Percentiles rank a stretch among this genome's conserved stretches.
These are phyloP conservation scores for Lecanicillium sp. DNA, from an alignment of 2,329 filamentous ascomycete genomes.

Conservation along the genomic window DNA sequence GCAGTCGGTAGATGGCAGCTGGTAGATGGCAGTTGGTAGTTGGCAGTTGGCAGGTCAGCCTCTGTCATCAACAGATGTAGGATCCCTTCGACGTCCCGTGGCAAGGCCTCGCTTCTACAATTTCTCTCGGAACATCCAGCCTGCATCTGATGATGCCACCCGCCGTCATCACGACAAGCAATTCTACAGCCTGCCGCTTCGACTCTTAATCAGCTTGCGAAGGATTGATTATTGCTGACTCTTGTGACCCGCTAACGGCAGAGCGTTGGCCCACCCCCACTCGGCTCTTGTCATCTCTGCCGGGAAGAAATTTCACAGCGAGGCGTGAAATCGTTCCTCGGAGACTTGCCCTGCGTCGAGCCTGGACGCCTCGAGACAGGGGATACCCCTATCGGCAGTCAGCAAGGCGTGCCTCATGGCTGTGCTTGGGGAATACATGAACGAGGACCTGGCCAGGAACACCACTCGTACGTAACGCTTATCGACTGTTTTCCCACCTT, in stretches of 20 bases:
- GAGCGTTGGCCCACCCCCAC: constrained; percentile 12
- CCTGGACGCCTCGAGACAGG: too few species aligned
- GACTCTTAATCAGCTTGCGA: not conserved
- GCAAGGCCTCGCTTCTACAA: too few species aligned
- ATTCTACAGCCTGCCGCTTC: too few species aligned
- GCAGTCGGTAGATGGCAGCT: too few species aligned
- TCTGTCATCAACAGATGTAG: too few species aligned
- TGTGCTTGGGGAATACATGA: not conserved
- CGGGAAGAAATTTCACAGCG: not conserved
- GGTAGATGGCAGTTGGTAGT: too few species aligned
- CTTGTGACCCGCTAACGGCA: not conserved
- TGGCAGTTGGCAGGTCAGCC: too few species aligned
- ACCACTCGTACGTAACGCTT: constrained; percentile 2
- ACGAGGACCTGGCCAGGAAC: not conserved
- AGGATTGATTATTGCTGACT: not conserved
- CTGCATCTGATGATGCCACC: too few species aligned
- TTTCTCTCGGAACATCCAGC: too few species aligned
- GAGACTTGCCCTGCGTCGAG: not conserved
- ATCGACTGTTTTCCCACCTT: not conserved
- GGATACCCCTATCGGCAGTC: not conserved
- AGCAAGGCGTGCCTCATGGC: not conserved
- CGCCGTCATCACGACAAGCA: not conserved
- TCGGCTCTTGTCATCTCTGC: constrained; percentile 3
- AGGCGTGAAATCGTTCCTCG: not conserved
- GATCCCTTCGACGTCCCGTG: too few species aligned